Base-by-base conservation (phyloP, 2,329 filamentous ascomycete genomes). In the Geosmithia morbida region DNA sequence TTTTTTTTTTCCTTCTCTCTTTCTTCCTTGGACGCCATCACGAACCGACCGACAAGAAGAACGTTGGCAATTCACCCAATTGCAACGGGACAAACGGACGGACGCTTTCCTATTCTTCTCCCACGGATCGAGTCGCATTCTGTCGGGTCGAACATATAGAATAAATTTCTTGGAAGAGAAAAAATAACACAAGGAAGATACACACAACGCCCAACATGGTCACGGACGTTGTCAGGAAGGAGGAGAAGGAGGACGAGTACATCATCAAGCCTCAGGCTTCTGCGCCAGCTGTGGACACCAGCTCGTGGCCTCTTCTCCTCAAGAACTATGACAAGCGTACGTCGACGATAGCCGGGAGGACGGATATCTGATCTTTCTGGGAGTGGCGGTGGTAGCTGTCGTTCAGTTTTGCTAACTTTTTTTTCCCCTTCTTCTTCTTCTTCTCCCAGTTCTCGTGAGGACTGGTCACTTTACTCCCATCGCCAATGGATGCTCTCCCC, bases 391-490 rank as follows among this genome's bases (percentile, higher is more conserved):
- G 29, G n/a, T n/a, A 26, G 17, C 20, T 47, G 46, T 46, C n/a
- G n/a, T 43, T 17, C 20, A n/a, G n/a, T n/a, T n/a, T 7, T 20
- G 37, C 47, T 17, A 42, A 46, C 45, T 39, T 43, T 47, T 47
- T 40, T 19, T 41, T 29, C 7, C n/a, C n/a, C n/a, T n/a, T n/a
- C n/a, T n/a, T n/a, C n/a, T n/a, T n/a, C n/a, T n/a, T n/a, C n/a
- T 26, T 26, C 22, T 45, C 19, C 16, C 43, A 90, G 87, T 97
- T 58, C 82, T 92, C 57, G 84, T 96, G 58, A 84, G 90, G 62
- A 96, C 89, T 55, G 87, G 87, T 53, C 90, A 98, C 69, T 98
- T 94, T 70, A 97, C 90, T 33, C 92, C 92, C 48, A 97, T 97
- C 58, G 87, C 90, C 56, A 83, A 86, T 65, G 92, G 92, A 61